Conservation (phyloP, 2,329 filamentous ascomycete genomes). For the Plenodomus lindquistii region DNA sequence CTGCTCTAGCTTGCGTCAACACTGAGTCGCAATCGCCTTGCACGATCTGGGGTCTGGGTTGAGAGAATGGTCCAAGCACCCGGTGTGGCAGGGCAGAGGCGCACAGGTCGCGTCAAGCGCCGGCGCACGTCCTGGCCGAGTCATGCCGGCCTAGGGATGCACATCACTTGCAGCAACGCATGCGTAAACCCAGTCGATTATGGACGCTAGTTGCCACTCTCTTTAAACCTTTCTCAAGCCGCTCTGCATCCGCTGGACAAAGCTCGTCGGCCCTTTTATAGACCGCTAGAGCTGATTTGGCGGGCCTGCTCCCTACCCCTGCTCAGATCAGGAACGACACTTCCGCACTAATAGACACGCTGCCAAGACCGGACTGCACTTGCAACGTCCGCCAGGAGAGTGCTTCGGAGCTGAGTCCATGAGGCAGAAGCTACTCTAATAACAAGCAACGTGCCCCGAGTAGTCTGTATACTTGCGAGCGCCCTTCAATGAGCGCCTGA, state of each 20-base stretch:
- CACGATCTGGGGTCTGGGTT: conserved; percentile 38
- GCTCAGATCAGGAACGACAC: conserved; percentile 22
- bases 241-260: conserved; percentile 17
- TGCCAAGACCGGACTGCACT: background rate
- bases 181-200: conserved; percentile 22
- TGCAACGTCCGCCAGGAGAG: too few species aligned
- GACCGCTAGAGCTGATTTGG: background rate
- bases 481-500: background rate
- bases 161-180: conserved; percentile 16
- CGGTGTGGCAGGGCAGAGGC: background rate
- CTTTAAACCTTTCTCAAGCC: conserved; percentile 25
- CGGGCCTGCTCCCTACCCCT: conserved; percentile 15
- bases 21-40: conserved; percentile 33
- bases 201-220: conserved; percentile 35
- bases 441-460: conserved; percentile 4
- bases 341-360: conserved; percentile 4
- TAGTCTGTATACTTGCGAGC: background rate
- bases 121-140: conserved; percentile 25
- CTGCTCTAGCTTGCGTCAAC: conserved; percentile 27
- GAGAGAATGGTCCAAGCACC: conserved; percentile 13
- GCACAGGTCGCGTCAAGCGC: conserved; percentile 27
- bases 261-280: conserved; percentile 20
- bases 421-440: conserved; percentile 1
- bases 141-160: conserved; percentile 31
- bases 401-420: conserved; percentile 24